Evolutionary conservation across 768 basidiomycete genomes (phyloP).

Genomic region (Boletellus ananiceps): DNA sequence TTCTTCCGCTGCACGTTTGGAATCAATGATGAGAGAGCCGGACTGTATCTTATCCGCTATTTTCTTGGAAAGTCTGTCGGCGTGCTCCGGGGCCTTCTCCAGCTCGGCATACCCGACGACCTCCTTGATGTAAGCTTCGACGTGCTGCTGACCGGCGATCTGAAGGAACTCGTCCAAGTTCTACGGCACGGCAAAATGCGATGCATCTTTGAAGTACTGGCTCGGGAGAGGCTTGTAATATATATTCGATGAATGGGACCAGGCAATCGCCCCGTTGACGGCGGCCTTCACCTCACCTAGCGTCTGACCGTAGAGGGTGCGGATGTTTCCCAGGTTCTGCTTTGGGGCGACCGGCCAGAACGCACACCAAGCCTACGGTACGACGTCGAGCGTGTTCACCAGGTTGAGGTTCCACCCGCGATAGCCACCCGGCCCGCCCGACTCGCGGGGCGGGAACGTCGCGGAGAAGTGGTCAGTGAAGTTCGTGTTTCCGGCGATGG

Average conservation of each 20-base stretch:
- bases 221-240: background rate
- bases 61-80: background rate
- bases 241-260: background rate
- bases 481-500: slow-evolving; percentile 4
- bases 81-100: no score
- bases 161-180: background rate
- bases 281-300: background rate
- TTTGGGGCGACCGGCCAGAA: background rate
- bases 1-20: background rate
- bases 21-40: background rate
- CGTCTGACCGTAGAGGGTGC: background rate
- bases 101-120: background rate
- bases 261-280: no score
- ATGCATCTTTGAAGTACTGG: background rate
- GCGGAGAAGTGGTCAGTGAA: slow-evolving; percentile 2
- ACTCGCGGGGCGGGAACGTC: background rate
- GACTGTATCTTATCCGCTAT: background rate
- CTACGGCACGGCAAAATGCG: background rate
- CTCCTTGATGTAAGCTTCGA: background rate
- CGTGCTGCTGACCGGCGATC: background rate
- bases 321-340: background rate
- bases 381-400: background rate
- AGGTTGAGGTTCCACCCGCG: slow-evolving; percentile 11
- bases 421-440: background rate
- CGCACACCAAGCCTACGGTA: background rate